Evolutionary conservation across 176 grass and related monocot genomes (phyloP).

Genomic region (Metroxylon sagu): DNA sequence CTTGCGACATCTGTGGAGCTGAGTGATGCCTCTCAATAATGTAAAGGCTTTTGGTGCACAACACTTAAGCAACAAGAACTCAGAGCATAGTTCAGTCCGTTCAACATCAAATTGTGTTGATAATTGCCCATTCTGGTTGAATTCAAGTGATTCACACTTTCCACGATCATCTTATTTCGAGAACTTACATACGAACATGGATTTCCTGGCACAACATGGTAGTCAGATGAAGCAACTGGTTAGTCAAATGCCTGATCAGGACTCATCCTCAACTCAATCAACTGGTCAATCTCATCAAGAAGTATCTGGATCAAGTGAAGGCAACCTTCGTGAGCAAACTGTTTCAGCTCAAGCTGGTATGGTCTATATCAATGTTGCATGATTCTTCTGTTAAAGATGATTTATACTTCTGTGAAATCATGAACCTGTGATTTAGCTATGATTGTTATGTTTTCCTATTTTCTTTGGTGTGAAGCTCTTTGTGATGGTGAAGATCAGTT

Average conservation of each 20-base stretch:
- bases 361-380: not conserved
- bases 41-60: not conserved
- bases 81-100: not conserved
- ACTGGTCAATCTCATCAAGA: conserved; percentile 42
- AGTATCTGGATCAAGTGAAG: conserved; percentile 61
- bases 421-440: too few relatives aligned
- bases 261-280: conserved; percentile 17
- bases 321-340: conserved; percentile 40
- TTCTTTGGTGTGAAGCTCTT: too few relatives aligned
- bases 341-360: conserved; percentile 43
- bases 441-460: too few relatives aligned
- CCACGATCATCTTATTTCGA: not conserved
- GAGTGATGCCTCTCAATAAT: not conserved
- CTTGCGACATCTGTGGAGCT: not conserved
- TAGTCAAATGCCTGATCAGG: not conserved
- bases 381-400: too few relatives aligned
- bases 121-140: not conserved
- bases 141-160: not conserved
- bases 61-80: not conserved
- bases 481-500: too few relatives aligned
- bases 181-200: not conserved
- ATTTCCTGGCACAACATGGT: conserved; percentile 8
- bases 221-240: conserved; percentile 4
- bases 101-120: not conserved
- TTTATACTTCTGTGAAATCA: too few relatives aligned